These are phyloP conservation scores for Cryphonectria carpinicola DNA, from an alignment of 2,329 filamentous ascomycete species.

Conservation along the genomic window DNA sequence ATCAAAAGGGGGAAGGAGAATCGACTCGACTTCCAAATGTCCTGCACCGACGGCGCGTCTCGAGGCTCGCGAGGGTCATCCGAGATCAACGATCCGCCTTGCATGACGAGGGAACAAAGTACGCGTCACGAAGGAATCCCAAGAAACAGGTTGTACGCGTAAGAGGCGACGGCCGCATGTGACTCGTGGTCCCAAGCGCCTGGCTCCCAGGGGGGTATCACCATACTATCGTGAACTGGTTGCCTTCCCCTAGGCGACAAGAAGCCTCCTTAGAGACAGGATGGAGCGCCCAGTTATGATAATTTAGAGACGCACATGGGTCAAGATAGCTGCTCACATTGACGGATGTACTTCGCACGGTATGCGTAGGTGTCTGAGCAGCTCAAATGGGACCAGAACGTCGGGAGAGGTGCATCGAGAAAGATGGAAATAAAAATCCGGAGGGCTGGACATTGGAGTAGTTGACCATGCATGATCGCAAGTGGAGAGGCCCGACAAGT, in stretches of 20 bases:
- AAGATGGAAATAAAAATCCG: neutral
- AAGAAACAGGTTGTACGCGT: neutral
- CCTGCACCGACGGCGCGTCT: neutral
- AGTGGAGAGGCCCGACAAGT: neutral
- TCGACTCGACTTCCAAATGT: neutral
- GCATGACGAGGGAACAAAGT: neutral
- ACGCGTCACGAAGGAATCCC: neutral
- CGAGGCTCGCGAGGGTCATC: neutral
- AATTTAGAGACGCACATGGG: neutral
- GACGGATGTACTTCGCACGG: neutral
- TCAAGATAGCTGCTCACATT: neutral
- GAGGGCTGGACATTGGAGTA: neutral
- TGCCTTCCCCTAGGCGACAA: neutral
- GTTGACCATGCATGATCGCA: neutral
- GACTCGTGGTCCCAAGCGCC: neutral
- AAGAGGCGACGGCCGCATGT: neutral
- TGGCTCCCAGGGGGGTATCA: neutral
- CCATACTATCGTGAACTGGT: neutral
- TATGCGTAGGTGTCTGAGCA: neutral
- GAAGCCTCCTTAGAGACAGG: neutral
- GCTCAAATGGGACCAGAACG: neutral
- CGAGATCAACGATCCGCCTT: neutral
- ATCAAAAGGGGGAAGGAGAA: neutral
- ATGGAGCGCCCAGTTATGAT: neutral
- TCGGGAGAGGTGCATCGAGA: neutral